Evolutionary conservation across 768 basidiomycete species (phyloP).

Genomic region (Termitomyces sp.): DNA sequence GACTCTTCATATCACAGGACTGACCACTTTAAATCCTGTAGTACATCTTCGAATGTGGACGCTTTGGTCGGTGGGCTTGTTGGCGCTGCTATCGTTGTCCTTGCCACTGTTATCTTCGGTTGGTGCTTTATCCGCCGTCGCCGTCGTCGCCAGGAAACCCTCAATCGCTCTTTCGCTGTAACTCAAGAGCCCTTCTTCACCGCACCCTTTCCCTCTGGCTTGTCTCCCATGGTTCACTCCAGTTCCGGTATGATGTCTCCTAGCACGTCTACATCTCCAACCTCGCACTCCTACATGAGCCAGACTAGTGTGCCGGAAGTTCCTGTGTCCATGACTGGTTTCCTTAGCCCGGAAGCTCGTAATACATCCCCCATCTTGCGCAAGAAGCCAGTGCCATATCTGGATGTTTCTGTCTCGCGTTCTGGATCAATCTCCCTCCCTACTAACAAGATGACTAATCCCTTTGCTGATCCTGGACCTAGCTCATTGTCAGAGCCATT

Average conservation of each 20-base stretch:
- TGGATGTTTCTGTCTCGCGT: slow-evolving; percentile 4
- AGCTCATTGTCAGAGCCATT: background rate
- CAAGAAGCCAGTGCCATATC: slow-evolving; percentile 15
- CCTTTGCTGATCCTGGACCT: slow-evolving; percentile 13
- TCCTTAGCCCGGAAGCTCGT: background rate
- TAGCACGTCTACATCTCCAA: background rate
- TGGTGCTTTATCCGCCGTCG: slow-evolving; percentile 14
- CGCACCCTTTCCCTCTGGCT: background rate
- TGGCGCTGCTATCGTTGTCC: slow-evolving; percentile 12
- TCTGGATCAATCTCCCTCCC: background rate
- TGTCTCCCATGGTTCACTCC: background rate
- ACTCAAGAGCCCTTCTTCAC: slow-evolving; percentile 7
- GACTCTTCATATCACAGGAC: background rate
- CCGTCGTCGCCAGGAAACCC: slow-evolving; percentile 8
- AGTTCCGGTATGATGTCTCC: background rate
- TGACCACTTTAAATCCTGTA: background rate
- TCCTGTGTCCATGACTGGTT: background rate
- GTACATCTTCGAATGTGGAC: slow-evolving; percentile 1
- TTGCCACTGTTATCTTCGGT: slow-evolving; percentile 7
- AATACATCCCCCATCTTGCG: background rate
- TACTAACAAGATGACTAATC: slow-evolving; percentile 1
- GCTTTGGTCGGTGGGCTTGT: slow-evolving; percentile 14
- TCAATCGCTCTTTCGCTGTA: slow-evolving; percentile 3
- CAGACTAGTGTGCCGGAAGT: background rate
- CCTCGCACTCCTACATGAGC: slow-evolving; percentile 2